A percentile compares a stretch with the other conserved stretches of the same genome.
phyloP scores from a whole-genome alignment of 306 rosid genomes.

The Mimosa bimucronata region DNA sequence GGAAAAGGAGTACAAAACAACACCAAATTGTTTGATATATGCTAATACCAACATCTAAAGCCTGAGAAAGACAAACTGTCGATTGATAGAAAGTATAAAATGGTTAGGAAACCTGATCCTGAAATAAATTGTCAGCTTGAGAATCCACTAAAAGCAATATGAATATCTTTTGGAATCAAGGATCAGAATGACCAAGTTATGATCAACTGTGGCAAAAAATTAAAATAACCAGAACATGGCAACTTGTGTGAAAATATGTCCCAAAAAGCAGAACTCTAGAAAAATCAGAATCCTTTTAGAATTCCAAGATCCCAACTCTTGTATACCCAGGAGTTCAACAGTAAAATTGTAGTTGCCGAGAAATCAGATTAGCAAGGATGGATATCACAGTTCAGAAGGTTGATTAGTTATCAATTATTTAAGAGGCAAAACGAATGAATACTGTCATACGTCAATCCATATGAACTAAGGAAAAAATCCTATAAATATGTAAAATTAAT shows the following conservation, averaged over 20 bases:
- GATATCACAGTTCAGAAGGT: conserved; percentile 25
- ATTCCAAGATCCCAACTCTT: conserved; percentile 12
- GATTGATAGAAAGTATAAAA: conserved; percentile 26
- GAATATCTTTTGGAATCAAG: conserved; percentile 4
- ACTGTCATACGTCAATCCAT: conserved; percentile 7
- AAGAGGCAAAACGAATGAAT: conserved; percentile 22
- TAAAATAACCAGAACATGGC: conserved; percentile 9
- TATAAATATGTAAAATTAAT: conserved; percentile 7
- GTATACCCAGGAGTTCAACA: conserved; percentile 21
- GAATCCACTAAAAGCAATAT: conserved; percentile 33
- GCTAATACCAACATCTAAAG: conserved; percentile 12
- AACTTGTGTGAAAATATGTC: conserved; percentile 29
- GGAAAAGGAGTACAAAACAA: conserved; percentile 22
- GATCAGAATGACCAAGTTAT: not conserved
- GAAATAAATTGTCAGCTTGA: conserved; percentile 6
- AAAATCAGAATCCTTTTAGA: conserved; percentile 13
- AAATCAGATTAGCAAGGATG: conserved; percentile 25
- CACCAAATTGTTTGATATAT: not conserved
- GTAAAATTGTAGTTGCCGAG: conserved; percentile 26
- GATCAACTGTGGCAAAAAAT: not conserved
- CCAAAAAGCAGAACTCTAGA: conserved; percentile 18
- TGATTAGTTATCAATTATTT: conserved; percentile 26
- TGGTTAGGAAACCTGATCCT: conserved; percentile 11
- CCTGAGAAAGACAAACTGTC: conserved; percentile 13
- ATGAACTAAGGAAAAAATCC: conserved; percentile 23